Evolutionary conservation across 371 early-diverging fungal species (phyloP), one percentile per base, ranked within the genome.

Genomic region (Mortierella sp.): DNA sequence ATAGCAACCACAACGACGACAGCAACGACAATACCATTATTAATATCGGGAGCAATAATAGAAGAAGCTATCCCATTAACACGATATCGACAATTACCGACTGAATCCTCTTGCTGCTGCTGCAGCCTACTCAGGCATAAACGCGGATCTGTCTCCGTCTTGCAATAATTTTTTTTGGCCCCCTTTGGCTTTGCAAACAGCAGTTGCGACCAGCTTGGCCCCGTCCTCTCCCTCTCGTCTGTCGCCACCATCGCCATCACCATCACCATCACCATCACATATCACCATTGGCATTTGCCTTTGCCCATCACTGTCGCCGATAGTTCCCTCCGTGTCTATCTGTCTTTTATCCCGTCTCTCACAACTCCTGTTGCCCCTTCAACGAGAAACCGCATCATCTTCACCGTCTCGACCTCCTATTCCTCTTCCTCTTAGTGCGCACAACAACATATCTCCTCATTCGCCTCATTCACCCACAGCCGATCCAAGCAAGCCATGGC

Each of bases 401-500:
- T n/a, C 53, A 26, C 13, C 68, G 37, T 39, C 50, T 68, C 22
- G 31, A 58, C 61, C 31, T 34, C 34, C 22, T n/a, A n/a, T n/a
- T 29, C 31, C 0, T 31, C 14, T 2, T 55, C 31, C 58, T 9
- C n/a, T 22, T n/a, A 22, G n/a, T 22, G 61, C 61, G 10, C 61
- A 37, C 39, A n/a, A n/a, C n/a, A n/a, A n/a, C n/a, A 61, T 9
- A 34, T 61, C 7, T 61, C 53, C 5, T 22, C 61, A 4, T 53
- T 6, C 34, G n/a, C n/a, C n/a, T n/a, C n/a, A n/a, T n/a, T 22
- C 19, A 34, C 31, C 31, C 22, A 31, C 61, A 61, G 61, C 58
- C 58, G 37, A 58, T 58, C n/a, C 37, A 58, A 58, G 58, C 61
- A 48, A 48, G 48, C 48, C 61, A 61, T 61, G 61, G 34, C 61